These are phyloP conservation scores for Pythium oligandrum DNA, from an alignment of 352 stramenopile genomes.

Conservation along the genomic window DNA sequence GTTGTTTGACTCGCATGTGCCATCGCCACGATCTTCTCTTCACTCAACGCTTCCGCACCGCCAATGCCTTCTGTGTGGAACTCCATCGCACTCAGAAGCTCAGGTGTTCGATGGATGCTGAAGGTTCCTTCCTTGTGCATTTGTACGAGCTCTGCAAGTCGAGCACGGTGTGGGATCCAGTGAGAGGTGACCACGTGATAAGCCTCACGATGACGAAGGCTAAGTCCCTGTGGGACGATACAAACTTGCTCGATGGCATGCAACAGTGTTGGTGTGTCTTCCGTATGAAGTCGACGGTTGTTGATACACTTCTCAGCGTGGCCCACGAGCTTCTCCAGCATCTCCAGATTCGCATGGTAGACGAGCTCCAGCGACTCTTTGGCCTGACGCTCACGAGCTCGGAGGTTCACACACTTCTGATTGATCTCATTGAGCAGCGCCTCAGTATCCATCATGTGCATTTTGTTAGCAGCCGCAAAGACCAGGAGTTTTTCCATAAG, in stretches of 20 bases:
- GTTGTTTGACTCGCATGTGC: slow-evolving; percentile 13
- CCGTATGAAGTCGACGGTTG: slow-evolving; percentile 71
- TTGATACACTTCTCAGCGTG: slow-evolving; percentile 62
- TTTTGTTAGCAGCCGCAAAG: slow-evolving; percentile 65
- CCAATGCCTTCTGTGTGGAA: slow-evolving; percentile 61
- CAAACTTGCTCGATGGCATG: slow-evolving; percentile 62
- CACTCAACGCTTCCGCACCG: slow-evolving; percentile 32
- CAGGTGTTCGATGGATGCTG: slow-evolving; percentile 69
- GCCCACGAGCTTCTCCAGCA: slow-evolving; percentile 45
- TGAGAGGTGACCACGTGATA: slow-evolving; percentile 65
- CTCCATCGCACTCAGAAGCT: slow-evolving; percentile 61
- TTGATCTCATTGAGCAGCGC: slow-evolving; percentile 52
- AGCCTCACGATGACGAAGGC: slow-evolving; percentile 35
- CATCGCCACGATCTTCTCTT: slow-evolving; percentile 30
- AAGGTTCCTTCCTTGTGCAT: slow-evolving; percentile 79
- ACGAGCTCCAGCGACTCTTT: slow-evolving; percentile 33
- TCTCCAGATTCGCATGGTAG: slow-evolving; percentile 33
- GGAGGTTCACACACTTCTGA: slow-evolving; percentile 55
- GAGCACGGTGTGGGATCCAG: slow-evolving; percentile 47
- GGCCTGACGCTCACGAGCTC: slow-evolving; percentile 34
- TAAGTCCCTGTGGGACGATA: slow-evolving; percentile 46
- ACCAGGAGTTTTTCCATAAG: slow-evolving; percentile 49
- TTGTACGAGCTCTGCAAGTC: slow-evolving; percentile 55
- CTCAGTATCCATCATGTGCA: slow-evolving; percentile 72
- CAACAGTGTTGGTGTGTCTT: slow-evolving; percentile 55